phyloP scores from a whole-genome alignment of 495 filamentous ascomycete genomes.

The Xylaria intraflava region DNA sequence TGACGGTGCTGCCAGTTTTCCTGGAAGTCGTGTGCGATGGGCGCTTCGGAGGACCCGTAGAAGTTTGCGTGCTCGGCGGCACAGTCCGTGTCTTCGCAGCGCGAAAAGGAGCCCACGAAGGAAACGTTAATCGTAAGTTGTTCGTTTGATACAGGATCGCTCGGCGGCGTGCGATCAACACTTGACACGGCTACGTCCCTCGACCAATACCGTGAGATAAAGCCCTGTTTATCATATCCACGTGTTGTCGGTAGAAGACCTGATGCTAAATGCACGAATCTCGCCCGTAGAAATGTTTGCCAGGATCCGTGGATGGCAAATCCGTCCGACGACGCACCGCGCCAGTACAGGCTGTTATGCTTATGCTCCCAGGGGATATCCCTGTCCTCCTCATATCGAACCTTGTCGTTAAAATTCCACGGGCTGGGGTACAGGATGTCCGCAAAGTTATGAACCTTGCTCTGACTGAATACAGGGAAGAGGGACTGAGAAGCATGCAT shows the following conservation, averaged over 20 bases:
- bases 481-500: constrained; percentile 56
- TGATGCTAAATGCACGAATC: constrained; percentile 56
- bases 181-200: background rate
- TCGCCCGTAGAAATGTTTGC: constrained; percentile 45
- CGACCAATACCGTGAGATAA: background rate
- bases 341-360: constrained; percentile 54
- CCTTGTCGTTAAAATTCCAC: constrained; percentile 55
- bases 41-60: constrained; percentile 47
- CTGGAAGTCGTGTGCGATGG: constrained; percentile 21
- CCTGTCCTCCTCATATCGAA: constrained; percentile 46
- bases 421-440: constrained; percentile 69
- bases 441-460: constrained; percentile 53
- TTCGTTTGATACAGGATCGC: background rate
- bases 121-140: constrained; percentile 17
- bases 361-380: constrained; percentile 48
- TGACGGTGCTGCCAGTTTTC: constrained; percentile 49
- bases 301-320: constrained; percentile 31
- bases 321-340: constrained; percentile 43
- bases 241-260: constrained; percentile 24
- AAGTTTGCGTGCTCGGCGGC: constrained; percentile 47
- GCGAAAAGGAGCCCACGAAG: constrained; percentile 44
- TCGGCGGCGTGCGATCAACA: background rate
- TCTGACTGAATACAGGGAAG: constrained; percentile 68
- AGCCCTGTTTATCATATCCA: constrained; percentile 10
- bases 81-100: constrained; percentile 31